A percentile compares a stretch with the other conserved stretches of the same genome.
Conservation (phyloP, 768 basidiomycete genomes). For the Porphyrellus cyaneotinctus region DNA sequence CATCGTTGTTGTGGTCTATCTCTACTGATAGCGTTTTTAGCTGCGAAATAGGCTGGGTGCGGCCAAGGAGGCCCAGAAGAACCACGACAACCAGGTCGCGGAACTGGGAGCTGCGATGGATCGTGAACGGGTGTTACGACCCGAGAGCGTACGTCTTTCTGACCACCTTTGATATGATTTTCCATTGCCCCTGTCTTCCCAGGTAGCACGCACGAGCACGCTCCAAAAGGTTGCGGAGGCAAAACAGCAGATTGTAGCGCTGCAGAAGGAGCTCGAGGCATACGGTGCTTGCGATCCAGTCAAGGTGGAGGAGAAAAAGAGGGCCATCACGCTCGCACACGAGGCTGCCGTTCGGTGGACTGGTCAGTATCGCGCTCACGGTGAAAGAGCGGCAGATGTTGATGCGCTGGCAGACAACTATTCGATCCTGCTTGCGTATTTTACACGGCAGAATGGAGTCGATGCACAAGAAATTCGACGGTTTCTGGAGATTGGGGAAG, state of each 20-base stretch:
- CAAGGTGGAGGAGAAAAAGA: constrained; percentile 71
- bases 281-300: constrained; percentile 85
- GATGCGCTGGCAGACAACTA: constrained; percentile 56
- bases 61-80: constrained; percentile 44
- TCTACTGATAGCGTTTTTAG: constrained; percentile 31
- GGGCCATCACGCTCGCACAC: constrained; percentile 70
- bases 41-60: constrained; percentile 52
- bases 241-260: constrained; percentile 44
- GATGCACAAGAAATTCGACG: constrained; percentile 60
- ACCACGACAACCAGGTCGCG: constrained; percentile 42
- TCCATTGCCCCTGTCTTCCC: background rate
- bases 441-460: constrained; percentile 58
- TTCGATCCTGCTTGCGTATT: constrained; percentile 57
- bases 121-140: constrained; percentile 49
- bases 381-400: background rate
- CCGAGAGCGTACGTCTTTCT: constrained; percentile 47
- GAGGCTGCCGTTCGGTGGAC: constrained; percentile 88
- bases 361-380: constrained; percentile 46
- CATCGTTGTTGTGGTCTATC: background rate
- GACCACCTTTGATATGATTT: background rate
- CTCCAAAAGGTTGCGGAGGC: constrained; percentile 48
- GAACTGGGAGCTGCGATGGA: constrained; percentile 48
- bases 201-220: constrained; percentile 56
- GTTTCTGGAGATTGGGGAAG: constrained; percentile 63
- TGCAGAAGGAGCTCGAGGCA: constrained; percentile 66